These are phyloP conservation scores for Naganishia albida DNA, from an alignment of 1,284 basidiomycete species.

Conservation along the genomic window DNA sequence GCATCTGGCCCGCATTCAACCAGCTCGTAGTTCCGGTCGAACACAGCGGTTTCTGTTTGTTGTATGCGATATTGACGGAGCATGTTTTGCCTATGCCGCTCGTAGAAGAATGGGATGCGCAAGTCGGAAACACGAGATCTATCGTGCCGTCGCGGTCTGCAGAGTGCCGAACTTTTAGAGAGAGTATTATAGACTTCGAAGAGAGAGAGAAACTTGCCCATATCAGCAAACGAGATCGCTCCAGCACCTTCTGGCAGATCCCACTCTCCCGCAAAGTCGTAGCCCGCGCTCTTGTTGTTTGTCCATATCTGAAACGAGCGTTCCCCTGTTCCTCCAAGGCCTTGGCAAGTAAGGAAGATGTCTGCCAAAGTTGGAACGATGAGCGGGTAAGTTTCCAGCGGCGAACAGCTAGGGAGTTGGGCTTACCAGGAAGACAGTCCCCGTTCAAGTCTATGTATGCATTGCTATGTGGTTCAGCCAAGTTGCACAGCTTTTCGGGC, in stretches of 20 bases:
- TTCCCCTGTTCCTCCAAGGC: slow-evolving; percentile 56
- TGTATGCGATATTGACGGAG: slow-evolving; percentile 88
- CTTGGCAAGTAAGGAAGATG: slow-evolving; percentile 82
- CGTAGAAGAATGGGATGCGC: slow-evolving; percentile 66
- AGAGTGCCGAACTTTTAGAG: neutral
- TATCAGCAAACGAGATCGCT: slow-evolving; percentile 84
- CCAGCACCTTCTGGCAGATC: slow-evolving; percentile 75
- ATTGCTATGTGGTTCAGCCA: slow-evolving; percentile 88
- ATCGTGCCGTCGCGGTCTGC: slow-evolving; percentile 93
- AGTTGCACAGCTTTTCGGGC: slow-evolving; percentile 60
- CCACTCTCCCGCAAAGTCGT: slow-evolving; percentile 68
- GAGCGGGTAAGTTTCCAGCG: neutral
- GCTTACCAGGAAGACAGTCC: slow-evolving; percentile 84
- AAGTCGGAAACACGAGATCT: slow-evolving; percentile 89
- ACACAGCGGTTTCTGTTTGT: slow-evolving; percentile 85
- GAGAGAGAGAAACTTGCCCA: slow-evolving; percentile 62
- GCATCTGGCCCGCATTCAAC: slow-evolving; percentile 11
- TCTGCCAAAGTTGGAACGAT: slow-evolving; percentile 57
- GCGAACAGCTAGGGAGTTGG: no score
- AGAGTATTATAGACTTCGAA: no score
- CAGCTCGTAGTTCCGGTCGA: slow-evolving; percentile 37
- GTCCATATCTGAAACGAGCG: slow-evolving; percentile 87
- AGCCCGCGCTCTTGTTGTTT: slow-evolving; percentile 75
- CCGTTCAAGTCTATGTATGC: slow-evolving; percentile 94
- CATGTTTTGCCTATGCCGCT: slow-evolving; percentile 74